Evolutionary conservation across 148 eudicot species (phyloP), one percentile per base, ranked within the genome.

Genomic region (Arbutus unedo): DNA sequence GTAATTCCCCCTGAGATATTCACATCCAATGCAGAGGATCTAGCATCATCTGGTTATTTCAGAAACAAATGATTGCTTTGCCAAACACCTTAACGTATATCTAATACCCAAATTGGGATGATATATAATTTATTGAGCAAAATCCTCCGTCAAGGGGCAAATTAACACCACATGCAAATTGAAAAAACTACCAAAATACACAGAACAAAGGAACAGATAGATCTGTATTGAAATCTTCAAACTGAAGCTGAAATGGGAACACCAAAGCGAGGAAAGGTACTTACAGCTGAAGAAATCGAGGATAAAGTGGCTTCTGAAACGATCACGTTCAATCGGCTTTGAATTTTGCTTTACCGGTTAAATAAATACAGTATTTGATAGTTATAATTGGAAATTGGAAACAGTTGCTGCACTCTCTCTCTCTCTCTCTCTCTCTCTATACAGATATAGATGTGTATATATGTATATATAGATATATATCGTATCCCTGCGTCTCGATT

Each of bases 231-330:
- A 75, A 75, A 50, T 57, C 44, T 75, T 49, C 44, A 5, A 75
- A 0, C 50, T 11, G n/a, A 50, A 23, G 78, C 43, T 21, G 50
- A 23, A 74, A 75, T 18, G 25, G 79, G 19, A 16, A 9, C 23
- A 3, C 25, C 38, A 13, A 75, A 43, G 49, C 48, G 43, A 6
- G 78, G 78, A 43, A 21, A 50, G 43, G 59, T 25, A 76, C 79
- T 76, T 76, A 76, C 79, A 25, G 79, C 18, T 25, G 79, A 53
- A 76, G 79, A 51, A 50, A 53, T 53, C 5, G 79, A 23, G 77
- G 59, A 76, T 41, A 51, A 76, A 49, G 79, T 15, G 59, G 41
- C 21, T 18, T 31, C 79, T 11, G 71, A 23, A 76, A 51, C 43
- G 56, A 76, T 21, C 79, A 23, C 59, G 79, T 48, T 25, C 11